Percentiles rank a stretch among this genome's conserved stretches.
Evolutionary conservation across 768 basidiomycete genomes (phyloP).

Genomic region (Trametes villosa): DNA sequence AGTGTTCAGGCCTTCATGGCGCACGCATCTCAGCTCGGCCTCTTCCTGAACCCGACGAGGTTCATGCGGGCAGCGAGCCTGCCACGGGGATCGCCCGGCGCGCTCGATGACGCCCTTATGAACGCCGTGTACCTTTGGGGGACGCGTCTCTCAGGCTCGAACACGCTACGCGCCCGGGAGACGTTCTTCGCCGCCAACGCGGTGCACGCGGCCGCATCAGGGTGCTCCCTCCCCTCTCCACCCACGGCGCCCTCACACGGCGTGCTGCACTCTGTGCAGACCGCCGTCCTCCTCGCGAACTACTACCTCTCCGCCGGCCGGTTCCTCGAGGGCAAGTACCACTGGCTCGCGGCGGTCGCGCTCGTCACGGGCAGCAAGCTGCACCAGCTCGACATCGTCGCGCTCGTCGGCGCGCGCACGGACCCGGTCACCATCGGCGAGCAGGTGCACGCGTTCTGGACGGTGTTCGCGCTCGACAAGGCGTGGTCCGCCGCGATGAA

Average conservation of each 20-base stretch:
- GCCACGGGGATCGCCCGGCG: constrained; percentile 30
- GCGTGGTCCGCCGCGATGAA: constrained; percentile 30
- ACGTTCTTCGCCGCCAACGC: constrained; percentile 22
- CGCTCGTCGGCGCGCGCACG: neutral
- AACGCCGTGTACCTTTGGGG: constrained; percentile 46
- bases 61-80: constrained; percentile 43
- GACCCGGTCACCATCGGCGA: constrained; percentile 33
- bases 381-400: constrained; percentile 29
- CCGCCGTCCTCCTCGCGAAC: constrained; percentile 37
- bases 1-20: constrained; percentile 65
- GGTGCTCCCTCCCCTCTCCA: neutral
- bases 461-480: constrained; percentile 30
- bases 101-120: constrained; percentile 45
- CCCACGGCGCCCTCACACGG: constrained; percentile 34
- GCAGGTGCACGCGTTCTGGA: constrained; percentile 34
- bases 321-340: constrained; percentile 37
- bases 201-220: constrained; percentile 12
- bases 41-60: constrained; percentile 61
- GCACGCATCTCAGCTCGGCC: constrained; percentile 61
- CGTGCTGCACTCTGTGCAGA: constrained; percentile 40
- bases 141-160: constrained; percentile 31
- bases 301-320: constrained; percentile 36
- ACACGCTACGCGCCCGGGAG: constrained; percentile 32
- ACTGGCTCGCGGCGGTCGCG: constrained; percentile 35
- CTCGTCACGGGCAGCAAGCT: constrained; percentile 35